Percentiles rank a stretch among this genome's conserved stretches.
phyloP scores from a whole-genome alignment of 768 basidiomycete species.

The Brasilioporus rufonigricans region DNA sequence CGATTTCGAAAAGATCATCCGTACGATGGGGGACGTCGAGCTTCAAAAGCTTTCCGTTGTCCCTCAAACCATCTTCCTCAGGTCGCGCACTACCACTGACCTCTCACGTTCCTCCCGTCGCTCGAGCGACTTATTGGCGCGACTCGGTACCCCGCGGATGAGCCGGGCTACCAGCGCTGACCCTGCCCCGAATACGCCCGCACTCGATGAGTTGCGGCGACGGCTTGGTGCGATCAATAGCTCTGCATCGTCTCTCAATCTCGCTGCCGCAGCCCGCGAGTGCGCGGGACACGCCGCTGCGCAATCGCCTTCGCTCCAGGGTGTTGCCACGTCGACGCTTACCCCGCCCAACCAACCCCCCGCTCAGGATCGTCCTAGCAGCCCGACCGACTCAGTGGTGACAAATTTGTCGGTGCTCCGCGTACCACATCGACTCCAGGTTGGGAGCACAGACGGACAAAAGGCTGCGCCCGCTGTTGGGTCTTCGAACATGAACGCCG shows the following conservation, averaged over 20 bases:
- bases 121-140: slow-evolving; percentile 39
- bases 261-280: slow-evolving; percentile 44
- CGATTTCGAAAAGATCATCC: slow-evolving; percentile 62
- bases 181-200: slow-evolving; percentile 45
- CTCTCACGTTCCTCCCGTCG: slow-evolving; percentile 40
- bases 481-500: slow-evolving; percentile 78
- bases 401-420: slow-evolving; percentile 62
- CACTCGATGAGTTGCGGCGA: slow-evolving; percentile 77
- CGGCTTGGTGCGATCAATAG: slow-evolving; percentile 73
- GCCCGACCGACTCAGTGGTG: slow-evolving; percentile 80
- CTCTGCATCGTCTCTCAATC: slow-evolving; percentile 62
- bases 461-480: slow-evolving; percentile 91
- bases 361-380: slow-evolving; percentile 56
- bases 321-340: slow-evolving; percentile 13
- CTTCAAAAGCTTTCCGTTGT: slow-evolving; percentile 87
- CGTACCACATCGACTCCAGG: slow-evolving; percentile 59
- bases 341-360: slow-evolving; percentile 19
- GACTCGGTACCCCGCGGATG: slow-evolving; percentile 50
- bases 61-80: slow-evolving; percentile 89
- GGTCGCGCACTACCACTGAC: slow-evolving; percentile 41
- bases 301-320: slow-evolving; percentile 15
- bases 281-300: slow-evolving; percentile 33
- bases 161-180: slow-evolving; percentile 51
- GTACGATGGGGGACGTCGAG: slow-evolving; percentile 65
- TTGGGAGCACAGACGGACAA: slow-evolving; percentile 70